These are phyloP conservation scores for Prunella vulgaris DNA, from an alignment of 257 asterid genomes.

Conservation along the genomic window DNA sequence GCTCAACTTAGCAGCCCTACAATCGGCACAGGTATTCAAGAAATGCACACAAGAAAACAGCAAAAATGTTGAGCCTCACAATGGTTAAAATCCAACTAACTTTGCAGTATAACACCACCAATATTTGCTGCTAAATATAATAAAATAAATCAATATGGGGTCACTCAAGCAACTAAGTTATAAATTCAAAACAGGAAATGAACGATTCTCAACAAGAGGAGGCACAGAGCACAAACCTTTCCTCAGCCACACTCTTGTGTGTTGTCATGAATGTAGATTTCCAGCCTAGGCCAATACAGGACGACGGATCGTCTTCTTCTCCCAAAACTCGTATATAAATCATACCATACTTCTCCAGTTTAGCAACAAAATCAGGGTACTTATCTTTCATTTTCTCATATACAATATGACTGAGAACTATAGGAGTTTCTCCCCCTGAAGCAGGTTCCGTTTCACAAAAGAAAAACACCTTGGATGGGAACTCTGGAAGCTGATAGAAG, in stretches of 20 bases:
- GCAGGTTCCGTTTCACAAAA: conserved; percentile 83
- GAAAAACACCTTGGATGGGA: conserved; percentile 83
- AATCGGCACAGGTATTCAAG: not conserved
- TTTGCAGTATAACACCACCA: too few relatives aligned
- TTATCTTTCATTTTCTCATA: conserved; percentile 65
- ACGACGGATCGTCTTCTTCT: conserved; percentile 81
- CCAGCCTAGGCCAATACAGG: conserved; percentile 94
- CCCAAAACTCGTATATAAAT: conserved; percentile 67
- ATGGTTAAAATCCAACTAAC: too few relatives aligned
- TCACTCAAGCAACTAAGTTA: not conserved
- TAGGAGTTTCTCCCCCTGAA: conserved; percentile 78
- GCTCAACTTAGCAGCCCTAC: conserved; percentile 74
- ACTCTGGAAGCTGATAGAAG: conserved; percentile 58
- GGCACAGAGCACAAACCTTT: conserved; percentile 42
- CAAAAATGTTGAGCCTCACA: too few relatives aligned
- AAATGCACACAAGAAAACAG: too few relatives aligned
- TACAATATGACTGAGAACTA: conserved; percentile 72
- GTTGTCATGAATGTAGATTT: conserved; percentile 72
- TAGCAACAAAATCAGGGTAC: conserved; percentile 71
- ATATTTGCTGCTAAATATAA: too few relatives aligned
- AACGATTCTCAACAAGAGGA: too few relatives aligned
- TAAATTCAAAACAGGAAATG: not conserved
- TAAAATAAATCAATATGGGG: too few relatives aligned
- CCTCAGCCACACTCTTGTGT: conserved; percentile 73
- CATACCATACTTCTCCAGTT: conserved; percentile 58